These are phyloP conservation scores for Saturnispora gosingensis DNA, from an alignment of 805 yeast genomes.

Conservation along the genomic window DNA sequence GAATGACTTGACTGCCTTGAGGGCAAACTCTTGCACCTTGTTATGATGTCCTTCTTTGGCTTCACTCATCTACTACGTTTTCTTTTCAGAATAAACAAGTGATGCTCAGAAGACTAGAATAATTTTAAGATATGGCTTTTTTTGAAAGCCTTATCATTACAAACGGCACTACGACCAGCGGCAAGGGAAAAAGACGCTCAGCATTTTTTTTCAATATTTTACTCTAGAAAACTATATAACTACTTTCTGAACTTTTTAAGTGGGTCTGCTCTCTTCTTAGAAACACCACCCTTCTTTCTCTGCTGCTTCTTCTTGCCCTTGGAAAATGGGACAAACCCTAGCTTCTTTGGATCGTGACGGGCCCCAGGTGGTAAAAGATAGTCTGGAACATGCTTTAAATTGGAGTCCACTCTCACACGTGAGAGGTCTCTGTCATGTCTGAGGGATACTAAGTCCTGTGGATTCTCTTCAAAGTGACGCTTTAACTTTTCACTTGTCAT, in stretches of 20 bases:
- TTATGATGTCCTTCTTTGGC: neutral
- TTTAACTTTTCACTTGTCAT: constrained; percentile 82
- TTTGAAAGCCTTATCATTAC: neutral
- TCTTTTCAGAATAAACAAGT: neutral
- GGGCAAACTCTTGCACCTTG: neutral
- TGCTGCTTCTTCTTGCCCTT: constrained; percentile 28
- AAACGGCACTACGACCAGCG: neutral
- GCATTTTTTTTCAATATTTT: neutral
- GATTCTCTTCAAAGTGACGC: constrained; percentile 94
- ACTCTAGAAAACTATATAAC: neutral
- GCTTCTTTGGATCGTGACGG: constrained; percentile 42
- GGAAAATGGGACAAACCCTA: constrained; percentile 66
- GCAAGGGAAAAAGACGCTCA: neutral
- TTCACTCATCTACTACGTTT: neutral
- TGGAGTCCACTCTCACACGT: constrained; percentile 71
- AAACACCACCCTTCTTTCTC: constrained; percentile 21
- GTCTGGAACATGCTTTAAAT: constrained; percentile 86
- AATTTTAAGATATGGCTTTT: neutral
- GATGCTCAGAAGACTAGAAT: neutral
- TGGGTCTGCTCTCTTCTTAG: constrained; percentile 41
- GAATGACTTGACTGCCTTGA: constrained; percentile 6
- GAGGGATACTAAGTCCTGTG: constrained; percentile 79
- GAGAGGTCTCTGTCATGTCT: constrained; percentile 90
- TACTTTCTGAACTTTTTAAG: constrained; percentile 34
- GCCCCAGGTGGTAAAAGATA: constrained; percentile 79